Conservation (phyloP, 2,329 filamentous ascomycete genomes). For the Pseudogymnoascus sp. region DNA sequence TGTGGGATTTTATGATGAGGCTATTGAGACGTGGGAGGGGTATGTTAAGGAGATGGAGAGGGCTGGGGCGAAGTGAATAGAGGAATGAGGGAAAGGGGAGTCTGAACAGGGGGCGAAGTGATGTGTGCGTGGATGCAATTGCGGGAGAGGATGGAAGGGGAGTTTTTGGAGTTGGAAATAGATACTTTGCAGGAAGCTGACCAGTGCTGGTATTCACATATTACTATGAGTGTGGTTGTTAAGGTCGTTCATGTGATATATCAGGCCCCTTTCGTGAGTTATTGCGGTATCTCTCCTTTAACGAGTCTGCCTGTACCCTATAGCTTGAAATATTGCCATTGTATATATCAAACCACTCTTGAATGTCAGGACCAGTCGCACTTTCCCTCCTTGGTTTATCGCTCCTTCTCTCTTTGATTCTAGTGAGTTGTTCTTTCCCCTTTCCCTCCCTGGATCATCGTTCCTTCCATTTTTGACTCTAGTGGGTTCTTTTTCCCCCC, state of each 20-base stretch:
- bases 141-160: background rate
- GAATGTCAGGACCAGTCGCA: background rate
- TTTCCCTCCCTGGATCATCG: background rate
- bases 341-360: background rate
- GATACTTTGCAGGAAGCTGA: background rate
- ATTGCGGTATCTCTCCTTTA: background rate
- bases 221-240: background rate
- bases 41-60: conserved; percentile 86
- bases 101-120: too few species aligned
- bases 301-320: background rate
- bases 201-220: background rate
- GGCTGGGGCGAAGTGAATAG: conserved; percentile 34
- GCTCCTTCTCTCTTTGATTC: background rate
- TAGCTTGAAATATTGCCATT: background rate
- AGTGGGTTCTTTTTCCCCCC: background rate
- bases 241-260: background rate
- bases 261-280: background rate
- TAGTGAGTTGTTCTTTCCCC: background rate
- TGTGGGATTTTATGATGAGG: conserved; percentile 74
- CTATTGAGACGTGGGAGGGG: conserved; percentile 76
- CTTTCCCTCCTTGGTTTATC: background rate
- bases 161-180: conserved; percentile 2
- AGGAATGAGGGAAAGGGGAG: background rate
- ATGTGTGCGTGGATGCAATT: background rate
- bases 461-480: background rate